A percentile compares a stretch with the other conserved stretches of the same genome.
These are phyloP conservation scores for Brassica carinata DNA, from an alignment of 345 rosid species.

Conservation along the genomic window DNA sequence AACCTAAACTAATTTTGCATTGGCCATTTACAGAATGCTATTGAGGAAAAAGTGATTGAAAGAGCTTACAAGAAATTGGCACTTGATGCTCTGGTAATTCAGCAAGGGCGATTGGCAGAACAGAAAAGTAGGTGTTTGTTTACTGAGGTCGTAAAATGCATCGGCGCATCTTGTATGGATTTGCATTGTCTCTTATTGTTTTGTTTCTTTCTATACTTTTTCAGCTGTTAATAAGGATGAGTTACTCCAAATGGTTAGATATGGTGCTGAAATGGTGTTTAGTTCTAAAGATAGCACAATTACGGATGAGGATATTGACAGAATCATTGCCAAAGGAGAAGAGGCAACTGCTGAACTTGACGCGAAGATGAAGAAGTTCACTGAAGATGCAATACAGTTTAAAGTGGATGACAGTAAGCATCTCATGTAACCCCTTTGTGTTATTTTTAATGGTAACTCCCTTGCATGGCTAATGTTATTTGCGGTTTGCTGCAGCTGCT, in stretches of 20 bases:
- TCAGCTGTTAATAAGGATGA: slow-evolving; percentile 99
- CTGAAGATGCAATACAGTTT: slow-evolving; percentile 96
- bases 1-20: slow-evolving; percentile 12
- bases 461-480: not conserved
- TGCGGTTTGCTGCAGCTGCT: slow-evolving; percentile 59
- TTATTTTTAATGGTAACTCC: not conserved
- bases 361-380: slow-evolving; percentile 99
- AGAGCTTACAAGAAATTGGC: slow-evolving; percentile 98
- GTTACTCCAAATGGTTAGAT: slow-evolving; percentile 99
- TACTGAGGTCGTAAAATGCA: slow-evolving; percentile 4
- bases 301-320: slow-evolving; percentile 97
- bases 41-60: slow-evolving; percentile 98
- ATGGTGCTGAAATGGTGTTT: slow-evolving; percentile 99
- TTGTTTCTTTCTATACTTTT: not conserved
- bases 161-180: not conserved
- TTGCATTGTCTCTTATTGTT: not conserved
- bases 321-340: slow-evolving; percentile 99
- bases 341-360: slow-evolving; percentile 98
- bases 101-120: slow-evolving; percentile 95
- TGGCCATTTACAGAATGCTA: slow-evolving; percentile 71
- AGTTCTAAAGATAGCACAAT: slow-evolving; percentile 99
- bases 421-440: not conserved
- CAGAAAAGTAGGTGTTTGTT: slow-evolving; percentile 75
- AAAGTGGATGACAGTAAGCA: slow-evolving; percentile 95
- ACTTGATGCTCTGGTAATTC: slow-evolving; percentile 96